Conservation (phyloP, 2,329 filamentous ascomycete genomes). For the Simplicillium sp. region DNA sequence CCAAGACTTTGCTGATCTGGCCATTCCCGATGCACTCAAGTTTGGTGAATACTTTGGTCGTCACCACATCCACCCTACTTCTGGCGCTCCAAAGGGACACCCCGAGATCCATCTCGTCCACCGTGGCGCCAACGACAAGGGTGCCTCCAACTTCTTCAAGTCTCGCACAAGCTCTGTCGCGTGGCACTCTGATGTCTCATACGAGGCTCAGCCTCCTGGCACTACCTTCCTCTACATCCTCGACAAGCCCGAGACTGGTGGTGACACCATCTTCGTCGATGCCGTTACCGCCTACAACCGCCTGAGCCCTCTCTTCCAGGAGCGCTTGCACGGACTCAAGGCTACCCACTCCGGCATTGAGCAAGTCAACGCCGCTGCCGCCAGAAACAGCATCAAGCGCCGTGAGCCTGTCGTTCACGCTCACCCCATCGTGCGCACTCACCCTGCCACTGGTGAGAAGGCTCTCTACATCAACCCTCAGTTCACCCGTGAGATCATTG, state of each 20-base stretch:
- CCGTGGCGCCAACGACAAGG: constrained; percentile 36
- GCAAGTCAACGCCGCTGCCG: constrained; percentile 56
- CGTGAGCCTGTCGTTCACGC: constrained; percentile 61
- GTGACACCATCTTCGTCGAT: constrained; percentile 71
- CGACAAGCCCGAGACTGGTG: constrained; percentile 63
- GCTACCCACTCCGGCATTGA: constrained; percentile 70
- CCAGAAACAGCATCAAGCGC: constrained; percentile 57
- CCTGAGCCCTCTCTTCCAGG: constrained; percentile 63
- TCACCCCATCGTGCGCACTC: constrained; percentile 67
- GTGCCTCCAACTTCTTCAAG: constrained; percentile 43
- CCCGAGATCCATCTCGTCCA: constrained; percentile 63
- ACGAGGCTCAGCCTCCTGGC: constrained; percentile 72
- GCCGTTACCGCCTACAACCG: constrained; percentile 67
- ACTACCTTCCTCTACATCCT: constrained; percentile 77
- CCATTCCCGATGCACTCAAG: constrained; percentile 53
- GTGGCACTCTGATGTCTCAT: constrained; percentile 77
- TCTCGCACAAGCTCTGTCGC: constrained; percentile 68
- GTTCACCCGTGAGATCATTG: constrained; percentile 68
- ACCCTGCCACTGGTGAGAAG: constrained; percentile 70
- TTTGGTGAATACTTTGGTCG: constrained; percentile 60
- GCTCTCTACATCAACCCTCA: constrained; percentile 69
- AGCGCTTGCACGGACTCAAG: constrained; percentile 65
- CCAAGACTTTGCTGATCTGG: constrained; percentile 53
- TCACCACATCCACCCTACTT: constrained; percentile 65
- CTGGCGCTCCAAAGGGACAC: constrained; percentile 54